These are phyloP conservation scores for Cyclotella choctawhatcheeana DNA, from an alignment of 108 stramenopile genomes.

Conservation along the genomic window DNA sequence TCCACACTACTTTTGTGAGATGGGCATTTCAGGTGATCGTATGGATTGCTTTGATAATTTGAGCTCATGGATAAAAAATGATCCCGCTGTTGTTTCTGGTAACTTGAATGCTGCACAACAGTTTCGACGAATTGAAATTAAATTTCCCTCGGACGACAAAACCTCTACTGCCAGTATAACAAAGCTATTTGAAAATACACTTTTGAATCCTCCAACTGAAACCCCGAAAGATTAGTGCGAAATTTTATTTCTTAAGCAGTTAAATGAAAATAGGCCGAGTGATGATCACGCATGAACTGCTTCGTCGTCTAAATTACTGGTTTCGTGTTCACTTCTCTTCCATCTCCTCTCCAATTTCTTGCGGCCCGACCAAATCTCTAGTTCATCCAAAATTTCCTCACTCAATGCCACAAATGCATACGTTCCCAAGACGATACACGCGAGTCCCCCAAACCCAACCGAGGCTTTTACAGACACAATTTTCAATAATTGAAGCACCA, in stretches of 20 bases:
- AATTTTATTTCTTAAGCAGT: too few species aligned
- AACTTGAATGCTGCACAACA: background rate
- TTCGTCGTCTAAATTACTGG: too few species aligned
- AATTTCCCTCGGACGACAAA: background rate
- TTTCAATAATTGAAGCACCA: constrained; percentile 26
- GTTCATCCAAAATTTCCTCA: constrained; percentile 35
- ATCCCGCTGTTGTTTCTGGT: background rate
- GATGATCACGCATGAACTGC: too few species aligned
- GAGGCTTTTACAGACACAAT: constrained; percentile 18
- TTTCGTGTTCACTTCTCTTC: constrained; percentile 9
- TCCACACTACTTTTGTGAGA: background rate
- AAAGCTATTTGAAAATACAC: background rate
- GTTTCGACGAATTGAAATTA: background rate
- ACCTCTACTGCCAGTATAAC: background rate
- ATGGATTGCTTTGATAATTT: background rate
- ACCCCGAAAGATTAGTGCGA: too few species aligned
- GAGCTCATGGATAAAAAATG: background rate
- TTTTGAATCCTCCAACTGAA: too few species aligned
- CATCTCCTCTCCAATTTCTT: constrained; percentile 27
- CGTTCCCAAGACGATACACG: constrained; percentile 41
- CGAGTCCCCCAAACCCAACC: constrained; percentile 36
- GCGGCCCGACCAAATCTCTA: constrained; percentile 32
- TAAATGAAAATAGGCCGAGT: too few species aligned
- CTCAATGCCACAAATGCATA: constrained; percentile 46
- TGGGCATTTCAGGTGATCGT: background rate